These are phyloP conservation scores for Annulohypoxylon moriforme DNA, from an alignment of 495 filamentous ascomycete genomes.

Conservation along the genomic window DNA sequence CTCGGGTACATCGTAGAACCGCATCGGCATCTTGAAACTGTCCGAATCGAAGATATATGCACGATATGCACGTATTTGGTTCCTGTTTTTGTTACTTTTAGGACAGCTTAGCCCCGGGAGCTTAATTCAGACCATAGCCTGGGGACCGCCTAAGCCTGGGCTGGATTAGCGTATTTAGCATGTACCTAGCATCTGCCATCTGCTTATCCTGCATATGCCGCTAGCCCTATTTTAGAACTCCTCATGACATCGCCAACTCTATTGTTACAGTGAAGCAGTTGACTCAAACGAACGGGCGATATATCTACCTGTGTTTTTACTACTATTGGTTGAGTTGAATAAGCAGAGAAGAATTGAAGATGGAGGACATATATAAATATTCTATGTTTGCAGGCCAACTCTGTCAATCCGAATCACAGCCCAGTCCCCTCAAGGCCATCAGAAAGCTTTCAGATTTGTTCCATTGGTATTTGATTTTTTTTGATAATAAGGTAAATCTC, in stretches of 20 bases:
- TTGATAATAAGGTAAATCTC: neutral
- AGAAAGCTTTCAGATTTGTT: neutral
- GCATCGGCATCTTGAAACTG: slow-evolving; percentile 19
- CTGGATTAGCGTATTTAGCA: slow-evolving; percentile 24
- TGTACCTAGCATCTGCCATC: slow-evolving; percentile 36
- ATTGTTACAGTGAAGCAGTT: neutral
- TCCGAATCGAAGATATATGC: slow-evolving; percentile 9
- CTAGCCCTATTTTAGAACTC: neutral
- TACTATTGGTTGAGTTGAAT: neutral
- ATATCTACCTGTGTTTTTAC: neutral
- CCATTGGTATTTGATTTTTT: neutral
- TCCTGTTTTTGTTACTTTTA: slow-evolving; percentile 4
- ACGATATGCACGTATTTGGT: neutral
- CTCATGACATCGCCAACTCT: neutral
- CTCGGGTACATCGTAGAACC: slow-evolving; percentile 1
- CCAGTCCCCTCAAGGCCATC: neutral
- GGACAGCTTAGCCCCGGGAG: neutral
- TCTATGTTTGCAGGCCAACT: neutral
- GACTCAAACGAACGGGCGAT: neutral
- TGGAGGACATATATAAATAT: neutral
- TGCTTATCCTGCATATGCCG: slow-evolving; percentile 45
- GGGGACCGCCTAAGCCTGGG: slow-evolving; percentile 1
- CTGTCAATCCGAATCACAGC: neutral
- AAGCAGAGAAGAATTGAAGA: neutral
- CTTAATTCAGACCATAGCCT: neutral